A percentile compares a stretch with the other conserved stretches of the same genome.
phyloP scores from a whole-genome alignment of 305 asterid genomes.

The Plantago coronopus region DNA sequence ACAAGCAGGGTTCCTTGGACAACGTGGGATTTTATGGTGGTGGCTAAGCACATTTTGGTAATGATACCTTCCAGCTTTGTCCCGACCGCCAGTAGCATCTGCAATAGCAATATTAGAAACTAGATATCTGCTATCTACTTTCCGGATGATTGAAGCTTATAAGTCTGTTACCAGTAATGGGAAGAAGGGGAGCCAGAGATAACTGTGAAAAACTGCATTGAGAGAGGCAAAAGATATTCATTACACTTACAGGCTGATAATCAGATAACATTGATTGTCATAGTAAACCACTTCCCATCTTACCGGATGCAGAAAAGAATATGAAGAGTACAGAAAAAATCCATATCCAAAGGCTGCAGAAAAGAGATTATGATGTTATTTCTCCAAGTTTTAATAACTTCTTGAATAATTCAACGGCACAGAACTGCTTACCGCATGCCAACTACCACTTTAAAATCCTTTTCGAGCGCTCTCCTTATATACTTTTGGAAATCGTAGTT shows the following conservation, averaged over 20 bases:
- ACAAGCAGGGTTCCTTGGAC: slow-evolving; percentile 54
- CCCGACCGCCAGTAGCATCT: slow-evolving; percentile 64
- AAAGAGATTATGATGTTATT: slow-evolving; percentile 7
- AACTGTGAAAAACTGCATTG: slow-evolving; percentile 57
- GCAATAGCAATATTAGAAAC: slow-evolving; percentile 5
- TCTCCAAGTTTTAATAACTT: neutral
- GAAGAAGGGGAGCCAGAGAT: slow-evolving; percentile 71
- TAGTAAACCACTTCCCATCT: slow-evolving; percentile 10
- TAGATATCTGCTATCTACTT: too few species aligned
- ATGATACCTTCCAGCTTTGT: slow-evolving; percentile 72
- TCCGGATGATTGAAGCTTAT: neutral
- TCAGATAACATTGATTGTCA: neutral
- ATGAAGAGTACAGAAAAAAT: slow-evolving; percentile 68
- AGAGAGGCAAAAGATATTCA: slow-evolving; percentile 5
- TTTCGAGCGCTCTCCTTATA: slow-evolving; percentile 55
- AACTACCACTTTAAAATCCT: slow-evolving; percentile 58
- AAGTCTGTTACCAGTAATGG: slow-evolving; percentile 54
- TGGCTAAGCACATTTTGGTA: slow-evolving; percentile 70
- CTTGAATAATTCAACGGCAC: neutral
- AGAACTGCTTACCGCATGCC: slow-evolving; percentile 56
- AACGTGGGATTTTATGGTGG: slow-evolving; percentile 45
- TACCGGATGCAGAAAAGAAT: slow-evolving; percentile 72
- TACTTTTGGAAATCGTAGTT: slow-evolving; percentile 59
- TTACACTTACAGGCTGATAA: neutral
- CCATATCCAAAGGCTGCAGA: slow-evolving; percentile 71